phyloP scores from a whole-genome alignment of 164 flowering plant species.

The Stephania japonica region DNA sequence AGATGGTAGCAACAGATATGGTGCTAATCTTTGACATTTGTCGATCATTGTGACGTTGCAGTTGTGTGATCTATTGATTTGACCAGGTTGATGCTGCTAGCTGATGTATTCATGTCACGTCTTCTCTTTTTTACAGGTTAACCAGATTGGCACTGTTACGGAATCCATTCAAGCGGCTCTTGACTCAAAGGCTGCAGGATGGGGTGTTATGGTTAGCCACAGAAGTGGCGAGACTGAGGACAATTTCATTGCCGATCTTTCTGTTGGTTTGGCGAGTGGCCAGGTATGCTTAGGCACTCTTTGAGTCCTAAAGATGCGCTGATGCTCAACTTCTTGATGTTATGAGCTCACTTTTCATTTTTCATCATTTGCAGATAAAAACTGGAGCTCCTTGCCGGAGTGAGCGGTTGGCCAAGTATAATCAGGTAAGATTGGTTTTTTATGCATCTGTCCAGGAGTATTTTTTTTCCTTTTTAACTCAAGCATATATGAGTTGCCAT shows the following conservation, averaged over 20 bases:
- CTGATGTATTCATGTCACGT: background rate
- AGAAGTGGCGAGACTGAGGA: conserved; percentile 98
- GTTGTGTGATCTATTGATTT: background rate
- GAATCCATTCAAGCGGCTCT: conserved; percentile 91
- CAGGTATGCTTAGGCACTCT: conserved; percentile 41
- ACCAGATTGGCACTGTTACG: conserved; percentile 92
- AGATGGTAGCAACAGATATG: too few relatives aligned
- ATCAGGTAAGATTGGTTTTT: conserved; percentile 53
- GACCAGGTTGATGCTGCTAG: background rate
- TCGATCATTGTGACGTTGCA: too few relatives aligned
- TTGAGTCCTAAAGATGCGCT: background rate
- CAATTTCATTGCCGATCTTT: conserved; percentile 92
- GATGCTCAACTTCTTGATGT: background rate
- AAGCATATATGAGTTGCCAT: background rate
- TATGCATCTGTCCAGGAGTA: background rate
- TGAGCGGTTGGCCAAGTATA: conserved; percentile 88
- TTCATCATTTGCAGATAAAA: conserved; percentile 52
- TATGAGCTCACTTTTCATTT: conserved; percentile 7
- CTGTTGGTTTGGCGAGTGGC: conserved; percentile 96
- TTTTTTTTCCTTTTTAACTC: background rate
- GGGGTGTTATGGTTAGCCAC: conserved; percentile 99
- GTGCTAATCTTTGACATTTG: too few relatives aligned
- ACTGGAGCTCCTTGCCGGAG: conserved; percentile 98
- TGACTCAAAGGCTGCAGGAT: conserved; percentile 92
- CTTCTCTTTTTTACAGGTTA: conserved; percentile 52